Conservation (phyloP, 1,284 basidiomycete genomes). For the Trichosporon sp. region DNA sequence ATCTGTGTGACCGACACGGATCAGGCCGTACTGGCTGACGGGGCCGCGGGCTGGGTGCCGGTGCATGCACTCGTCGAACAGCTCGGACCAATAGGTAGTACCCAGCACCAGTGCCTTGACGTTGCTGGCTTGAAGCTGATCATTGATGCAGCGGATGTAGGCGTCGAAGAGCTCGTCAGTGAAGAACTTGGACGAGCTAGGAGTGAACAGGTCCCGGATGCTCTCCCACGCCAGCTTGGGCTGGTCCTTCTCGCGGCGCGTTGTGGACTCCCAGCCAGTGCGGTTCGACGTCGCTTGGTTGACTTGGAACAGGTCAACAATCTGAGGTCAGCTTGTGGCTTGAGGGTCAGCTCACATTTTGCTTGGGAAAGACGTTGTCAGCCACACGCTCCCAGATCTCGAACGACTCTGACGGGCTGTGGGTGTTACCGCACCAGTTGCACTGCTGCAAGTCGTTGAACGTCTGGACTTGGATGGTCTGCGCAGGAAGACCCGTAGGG, state of each 20-base stretch:
- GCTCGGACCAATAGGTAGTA: not conserved
- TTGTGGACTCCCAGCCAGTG: not conserved
- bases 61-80: not conserved
- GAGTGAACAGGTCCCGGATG: not conserved
- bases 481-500: not conserved
- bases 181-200: not conserved
- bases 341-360: not conserved
- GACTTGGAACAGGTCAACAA: not conserved
- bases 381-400: not conserved
- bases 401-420: not conserved
- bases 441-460: not conserved
- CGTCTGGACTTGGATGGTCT: not conserved
- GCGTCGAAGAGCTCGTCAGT: not conserved
- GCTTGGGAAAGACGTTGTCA: not conserved
- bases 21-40: not conserved
- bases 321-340: not conserved
- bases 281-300: not conserved
- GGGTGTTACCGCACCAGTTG: not conserved
- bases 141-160: not conserved
- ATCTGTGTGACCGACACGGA: not conserved
- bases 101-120: not conserved
- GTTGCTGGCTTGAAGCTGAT: not conserved
- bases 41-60: not conserved
- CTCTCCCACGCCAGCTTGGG: not conserved
- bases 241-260: not conserved